These are phyloP conservation scores for Alternaria brassicicola DNA, from an alignment of 2,329 filamentous ascomycete species.

Conservation along the genomic window DNA sequence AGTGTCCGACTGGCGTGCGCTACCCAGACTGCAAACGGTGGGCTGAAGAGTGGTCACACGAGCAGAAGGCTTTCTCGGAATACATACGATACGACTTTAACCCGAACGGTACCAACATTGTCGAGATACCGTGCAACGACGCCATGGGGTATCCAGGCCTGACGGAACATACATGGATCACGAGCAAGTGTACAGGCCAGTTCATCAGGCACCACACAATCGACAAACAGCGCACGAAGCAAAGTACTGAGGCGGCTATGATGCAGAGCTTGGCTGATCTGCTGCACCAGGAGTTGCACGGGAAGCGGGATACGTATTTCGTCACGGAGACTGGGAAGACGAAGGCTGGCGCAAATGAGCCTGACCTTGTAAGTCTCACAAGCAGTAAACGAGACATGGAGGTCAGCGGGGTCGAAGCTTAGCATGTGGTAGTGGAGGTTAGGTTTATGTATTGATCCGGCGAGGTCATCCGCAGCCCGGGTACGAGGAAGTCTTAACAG, in stretches of 20 bases:
- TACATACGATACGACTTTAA: constrained; percentile 45
- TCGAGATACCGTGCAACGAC: constrained; percentile 44
- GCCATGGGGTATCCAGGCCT: constrained; percentile 42
- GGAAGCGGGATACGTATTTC: constrained; percentile 14
- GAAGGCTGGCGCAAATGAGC: neutral
- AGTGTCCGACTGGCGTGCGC: constrained; percentile 34
- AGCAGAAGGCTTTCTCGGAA: constrained; percentile 45
- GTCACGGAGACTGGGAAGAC: constrained; percentile 8
- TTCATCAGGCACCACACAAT: constrained; percentile 41
- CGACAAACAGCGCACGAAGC: constrained; percentile 23
- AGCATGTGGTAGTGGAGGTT: neutral
- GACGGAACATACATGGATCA: constrained; percentile 12
- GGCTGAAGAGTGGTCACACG: constrained; percentile 39
- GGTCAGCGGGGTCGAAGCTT: neutral
- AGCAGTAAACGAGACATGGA: neutral
- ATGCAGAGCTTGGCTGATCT: constrained; percentile 20
- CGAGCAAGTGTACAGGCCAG: constrained; percentile 31
- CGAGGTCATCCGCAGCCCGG: neutral
- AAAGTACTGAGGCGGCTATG: constrained; percentile 22
- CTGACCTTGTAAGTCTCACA: neutral
- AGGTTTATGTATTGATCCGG: neutral
- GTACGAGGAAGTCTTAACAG: neutral
- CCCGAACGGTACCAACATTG: constrained; percentile 29
- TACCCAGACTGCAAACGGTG: constrained; percentile 38
- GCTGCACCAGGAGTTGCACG: constrained; percentile 15